Conservation (phyloP, 2,329 filamentous ascomycete genomes). For the Arthroderma sp. region DNA sequence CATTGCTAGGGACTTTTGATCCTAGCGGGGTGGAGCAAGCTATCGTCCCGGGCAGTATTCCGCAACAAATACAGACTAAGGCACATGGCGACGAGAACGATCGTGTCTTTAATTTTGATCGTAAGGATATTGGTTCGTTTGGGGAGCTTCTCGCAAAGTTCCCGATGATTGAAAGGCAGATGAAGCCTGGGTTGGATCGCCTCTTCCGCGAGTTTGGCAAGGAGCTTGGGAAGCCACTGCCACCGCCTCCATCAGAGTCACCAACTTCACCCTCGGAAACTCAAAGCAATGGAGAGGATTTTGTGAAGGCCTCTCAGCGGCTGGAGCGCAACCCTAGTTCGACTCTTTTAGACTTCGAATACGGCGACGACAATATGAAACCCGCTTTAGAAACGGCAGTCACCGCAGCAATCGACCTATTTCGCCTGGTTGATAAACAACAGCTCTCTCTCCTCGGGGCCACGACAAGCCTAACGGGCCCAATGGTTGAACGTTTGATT, state of each 20-base stretch:
- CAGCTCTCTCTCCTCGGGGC: slow-evolving; percentile 83
- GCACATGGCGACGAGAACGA: slow-evolving; percentile 17
- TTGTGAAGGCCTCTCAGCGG: slow-evolving; percentile 21
- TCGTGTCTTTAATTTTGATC: slow-evolving; percentile 34
- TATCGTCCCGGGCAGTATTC: slow-evolving; percentile 30
- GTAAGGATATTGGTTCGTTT: slow-evolving; percentile 87
- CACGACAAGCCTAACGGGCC: slow-evolving; percentile 85
- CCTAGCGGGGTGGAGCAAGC: slow-evolving; percentile 59
- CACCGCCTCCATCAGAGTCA: slow-evolving; percentile 48
- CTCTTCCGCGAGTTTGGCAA: slow-evolving; percentile 80
- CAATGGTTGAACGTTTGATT: slow-evolving; percentile 82
- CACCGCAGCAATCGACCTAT: slow-evolving; percentile 85
- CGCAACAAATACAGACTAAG: slow-evolving; percentile 14
- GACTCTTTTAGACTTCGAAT: slow-evolving; percentile 62
- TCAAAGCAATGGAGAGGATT: slow-evolving; percentile 32
- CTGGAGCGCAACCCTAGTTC: slow-evolving; percentile 35
- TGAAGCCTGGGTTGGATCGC: slow-evolving; percentile 82
- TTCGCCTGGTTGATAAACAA: slow-evolving; percentile 90
- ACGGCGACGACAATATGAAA: slow-evolving; percentile 84
- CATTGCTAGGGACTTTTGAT: slow-evolving; percentile 72
- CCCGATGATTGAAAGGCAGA: slow-evolving; percentile 88
- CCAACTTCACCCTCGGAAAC: slow-evolving; percentile 44
- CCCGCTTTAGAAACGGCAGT: slow-evolving; percentile 82
- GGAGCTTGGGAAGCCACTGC: slow-evolving; percentile 72
- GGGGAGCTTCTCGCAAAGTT: slow-evolving; percentile 81